phyloP scores from a whole-genome alignment of 768 basidiomycete species.

The Hygrocybe punicea region DNA sequence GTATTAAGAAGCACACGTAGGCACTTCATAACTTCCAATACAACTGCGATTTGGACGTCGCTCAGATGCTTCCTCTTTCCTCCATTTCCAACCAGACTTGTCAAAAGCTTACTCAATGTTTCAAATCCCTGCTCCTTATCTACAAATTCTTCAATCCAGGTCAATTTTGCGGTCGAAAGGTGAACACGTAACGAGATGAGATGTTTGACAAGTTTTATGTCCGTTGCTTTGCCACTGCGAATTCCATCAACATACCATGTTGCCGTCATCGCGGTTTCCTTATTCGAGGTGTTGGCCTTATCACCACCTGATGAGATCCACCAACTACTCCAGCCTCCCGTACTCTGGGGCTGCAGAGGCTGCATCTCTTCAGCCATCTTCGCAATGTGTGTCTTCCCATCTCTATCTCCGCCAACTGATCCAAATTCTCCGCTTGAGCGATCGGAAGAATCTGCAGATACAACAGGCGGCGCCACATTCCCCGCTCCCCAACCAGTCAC shows the following conservation, averaged over 20 bases:
- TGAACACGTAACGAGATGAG: constrained; percentile 81
- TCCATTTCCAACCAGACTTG: constrained; percentile 60
- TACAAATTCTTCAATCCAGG: constrained; percentile 80
- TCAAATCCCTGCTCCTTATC: constrained; percentile 61
- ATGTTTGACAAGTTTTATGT: constrained; percentile 67
- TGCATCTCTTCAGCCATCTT: constrained; percentile 33
- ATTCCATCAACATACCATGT: constrained; percentile 64
- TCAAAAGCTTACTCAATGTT: constrained; percentile 55
- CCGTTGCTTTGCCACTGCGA: constrained; percentile 49
- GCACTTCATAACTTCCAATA: constrained; percentile 76
- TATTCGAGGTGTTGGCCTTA: constrained; percentile 32
- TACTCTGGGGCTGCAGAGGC: constrained; percentile 58
- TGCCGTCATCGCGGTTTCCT: constrained; percentile 47
- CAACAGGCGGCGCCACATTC: constrained; percentile 34
- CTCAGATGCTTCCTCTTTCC: constrained; percentile 57
- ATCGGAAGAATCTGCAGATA: constrained; percentile 29
- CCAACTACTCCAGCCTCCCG: constrained; percentile 76
- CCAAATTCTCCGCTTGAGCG: constrained; percentile 42
- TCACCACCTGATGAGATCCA: constrained; percentile 68
- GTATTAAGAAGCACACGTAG: constrained; percentile 82
- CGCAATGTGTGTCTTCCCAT: constrained; percentile 29
- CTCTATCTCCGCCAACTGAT: constrained; percentile 14
- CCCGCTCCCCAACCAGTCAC: constrained; percentile 55
- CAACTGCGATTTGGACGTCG: constrained; percentile 64
- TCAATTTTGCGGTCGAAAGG: constrained; percentile 74